Evolutionary conservation across 2,329 filamentous ascomycete genomes (phyloP), one percentile per base, ranked within the genome.

Genomic region (Cladosporium oxysporum): DNA sequence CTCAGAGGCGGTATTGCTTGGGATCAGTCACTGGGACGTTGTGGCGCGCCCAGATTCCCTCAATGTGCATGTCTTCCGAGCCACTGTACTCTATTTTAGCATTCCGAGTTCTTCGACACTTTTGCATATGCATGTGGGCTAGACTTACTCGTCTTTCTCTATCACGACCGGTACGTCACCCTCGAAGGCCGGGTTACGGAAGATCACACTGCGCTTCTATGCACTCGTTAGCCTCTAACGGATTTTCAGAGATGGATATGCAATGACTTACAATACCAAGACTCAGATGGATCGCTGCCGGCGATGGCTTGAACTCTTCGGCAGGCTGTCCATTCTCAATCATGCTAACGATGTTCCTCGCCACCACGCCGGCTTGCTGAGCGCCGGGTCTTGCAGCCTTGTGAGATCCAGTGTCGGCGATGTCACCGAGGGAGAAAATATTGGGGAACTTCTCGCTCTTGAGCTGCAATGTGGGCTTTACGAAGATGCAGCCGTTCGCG

Each of bases 371-470:
- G 2, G 83, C 84, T 71, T 90, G 88, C 12, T 80, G 78, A 53
- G 79, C 79, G 0, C 84, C 85, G 0, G 85, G 82, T 11, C 87
- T 80, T 0, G 83, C 85, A 50, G 75, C 78, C 71, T 88, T 88
- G 6, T 83, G 83, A 0, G 81, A 79, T 1, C 82, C 82, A 5
- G 75, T 75, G 29, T 85, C 84, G 4, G 86, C 83, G 5, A 91
- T 85, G 68, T 90, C 88, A 21, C 88, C 88, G n/a, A 86, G 83
- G 1, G 84, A 85, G 70, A 87, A 90, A 2, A 90, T 79, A 67
- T 87, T 82, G 1, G 81, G 79, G 10, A 83, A 78, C 0, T 68
- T 66, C 1, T 79, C 75, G 69, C 85, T 83, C 8, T 76, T 71
- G 16, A 90, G 78, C 67, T 90, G 87, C 35, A 90, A 78, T 0